phyloP scores from a whole-genome alignment of 1,284 basidiomycete species.

The Pterula multifida region DNA sequence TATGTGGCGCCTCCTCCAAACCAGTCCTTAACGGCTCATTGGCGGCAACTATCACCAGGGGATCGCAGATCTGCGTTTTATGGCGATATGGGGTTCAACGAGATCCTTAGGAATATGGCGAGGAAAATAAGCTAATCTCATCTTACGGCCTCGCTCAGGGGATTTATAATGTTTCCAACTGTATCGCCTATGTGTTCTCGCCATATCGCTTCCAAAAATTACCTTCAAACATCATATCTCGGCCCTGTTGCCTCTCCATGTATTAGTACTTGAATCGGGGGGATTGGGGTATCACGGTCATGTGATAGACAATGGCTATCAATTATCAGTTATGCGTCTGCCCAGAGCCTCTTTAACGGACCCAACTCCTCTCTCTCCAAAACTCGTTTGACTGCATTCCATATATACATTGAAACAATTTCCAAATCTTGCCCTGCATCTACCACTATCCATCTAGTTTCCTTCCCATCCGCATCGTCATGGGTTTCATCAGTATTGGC shows the following conservation, averaged over 20 bases:
- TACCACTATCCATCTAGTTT: slow-evolving; percentile 48
- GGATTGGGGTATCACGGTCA: too few relatives aligned
- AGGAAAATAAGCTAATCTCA: neutral
- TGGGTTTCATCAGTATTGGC: too few relatives aligned
- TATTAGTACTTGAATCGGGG: too few relatives aligned
- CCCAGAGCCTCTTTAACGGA: slow-evolving; percentile 34
- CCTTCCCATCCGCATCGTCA: slow-evolving; percentile 13
- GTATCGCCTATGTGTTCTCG: too few relatives aligned
- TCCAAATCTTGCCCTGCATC: slow-evolving; percentile 51
- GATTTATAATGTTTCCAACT: too few relatives aligned
- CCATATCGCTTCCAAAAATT: too few relatives aligned
- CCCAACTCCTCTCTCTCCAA: slow-evolving; percentile 20
- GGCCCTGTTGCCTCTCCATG: too few relatives aligned
- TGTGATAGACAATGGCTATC: too few relatives aligned
- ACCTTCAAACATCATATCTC: too few relatives aligned
- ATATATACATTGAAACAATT: slow-evolving; percentile 46
- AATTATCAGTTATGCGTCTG: too few relatives aligned
- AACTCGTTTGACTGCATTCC: slow-evolving; percentile 35
- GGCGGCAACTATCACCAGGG: neutral
- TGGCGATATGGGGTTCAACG: neutral
- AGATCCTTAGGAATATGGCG: neutral
- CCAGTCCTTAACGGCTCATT: slow-evolving; percentile 5
- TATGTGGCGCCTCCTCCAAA: slow-evolving; percentile 23
- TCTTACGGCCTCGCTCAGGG: too few relatives aligned
- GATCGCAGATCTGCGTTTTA: neutral